A percentile compares a stretch with the other conserved stretches of the same genome.
phyloP scores from a whole-genome alignment of 1,139 yeast genomes.

The Nematodospora anomalae region DNA sequence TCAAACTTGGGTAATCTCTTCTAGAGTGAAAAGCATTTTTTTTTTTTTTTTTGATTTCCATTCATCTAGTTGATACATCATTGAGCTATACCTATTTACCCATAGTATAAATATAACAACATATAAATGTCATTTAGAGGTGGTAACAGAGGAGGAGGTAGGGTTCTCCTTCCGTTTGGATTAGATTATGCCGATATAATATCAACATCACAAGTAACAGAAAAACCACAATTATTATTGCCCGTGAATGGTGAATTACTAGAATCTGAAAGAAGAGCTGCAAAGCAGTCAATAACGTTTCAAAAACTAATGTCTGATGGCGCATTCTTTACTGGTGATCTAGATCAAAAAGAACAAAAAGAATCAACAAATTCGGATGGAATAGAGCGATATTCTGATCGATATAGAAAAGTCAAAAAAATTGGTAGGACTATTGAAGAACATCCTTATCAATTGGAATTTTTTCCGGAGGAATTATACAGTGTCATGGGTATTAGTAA shows the following conservation, averaged over 20 bases:
- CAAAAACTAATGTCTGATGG: conserved; percentile 64
- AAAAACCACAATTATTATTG: conserved; percentile 42
- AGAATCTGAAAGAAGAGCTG: conserved; percentile 55
- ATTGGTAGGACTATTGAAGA: conserved; percentile 80
- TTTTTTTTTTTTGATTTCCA: no score
- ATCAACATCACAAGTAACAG: conserved; percentile 30
- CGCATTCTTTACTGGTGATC: conserved; percentile 71
- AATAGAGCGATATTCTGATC: conserved; percentile 71
- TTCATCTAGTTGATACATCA: no score
- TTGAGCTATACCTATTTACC: no score
- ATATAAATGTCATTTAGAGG: conserved; percentile 29
- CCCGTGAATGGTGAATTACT: conserved; percentile 72
- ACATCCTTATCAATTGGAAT: conserved; percentile 70
- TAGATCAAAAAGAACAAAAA: conserved; percentile 13
- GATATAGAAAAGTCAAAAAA: conserved; percentile 67
- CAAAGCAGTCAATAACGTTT: conserved; percentile 64
- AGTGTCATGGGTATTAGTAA: conserved; percentile 69
- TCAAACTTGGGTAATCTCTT: no score
- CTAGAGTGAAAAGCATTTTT: no score
- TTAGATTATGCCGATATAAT: conserved; percentile 62
- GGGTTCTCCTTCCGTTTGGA: conserved; percentile 62
- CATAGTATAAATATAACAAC: no score
- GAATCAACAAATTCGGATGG: conserved; percentile 45
- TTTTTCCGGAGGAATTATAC: conserved; percentile 81
- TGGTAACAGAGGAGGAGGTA: conserved; percentile 16